Conservation (phyloP, 2,329 filamentous ascomycete species). For the Lachnellula hyalina region DNA sequence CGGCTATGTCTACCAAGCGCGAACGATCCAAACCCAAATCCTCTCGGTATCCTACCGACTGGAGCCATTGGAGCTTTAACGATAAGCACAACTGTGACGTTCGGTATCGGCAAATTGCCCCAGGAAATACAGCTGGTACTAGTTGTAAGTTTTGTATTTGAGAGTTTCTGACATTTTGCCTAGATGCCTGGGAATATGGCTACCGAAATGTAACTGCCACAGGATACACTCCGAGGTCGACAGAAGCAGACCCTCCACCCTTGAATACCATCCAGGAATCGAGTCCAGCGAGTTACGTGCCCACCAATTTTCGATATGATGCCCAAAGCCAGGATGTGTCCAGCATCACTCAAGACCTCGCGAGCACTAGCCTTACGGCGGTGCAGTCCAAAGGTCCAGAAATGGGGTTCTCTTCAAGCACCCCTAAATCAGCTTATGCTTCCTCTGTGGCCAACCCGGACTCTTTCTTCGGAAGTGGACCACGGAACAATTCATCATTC, state of each 20-base stretch:
- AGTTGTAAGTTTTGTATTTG: neutral
- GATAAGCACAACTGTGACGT: neutral
- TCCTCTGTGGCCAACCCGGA: too few species aligned
- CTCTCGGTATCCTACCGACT: slow-evolving; percentile 1
- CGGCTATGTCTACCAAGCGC: neutral
- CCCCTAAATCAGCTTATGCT: too few species aligned
- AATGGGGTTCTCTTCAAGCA: too few species aligned
- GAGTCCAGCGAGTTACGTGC: neutral
- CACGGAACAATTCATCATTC: too few species aligned
- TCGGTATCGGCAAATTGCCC: slow-evolving; percentile 1
- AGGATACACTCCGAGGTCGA: too few species aligned
- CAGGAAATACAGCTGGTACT: neutral
- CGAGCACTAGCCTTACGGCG: neutral
- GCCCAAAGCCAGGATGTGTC: neutral
- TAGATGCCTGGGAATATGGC: slow-evolving; percentile 7
- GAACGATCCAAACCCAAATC: neutral
- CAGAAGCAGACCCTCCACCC: too few species aligned
- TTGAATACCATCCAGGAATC: neutral
- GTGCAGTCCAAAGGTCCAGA: neutral
- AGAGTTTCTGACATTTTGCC: neutral
- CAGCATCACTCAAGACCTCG: neutral
- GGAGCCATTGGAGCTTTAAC: slow-evolving; percentile 10
- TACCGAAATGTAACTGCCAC: neutral
- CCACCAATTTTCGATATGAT: too few species aligned
- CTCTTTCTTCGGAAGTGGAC: too few species aligned